Evolutionary conservation across 176 grass and related monocot species (phyloP).

Genomic region (Ampelocalamus luodianensis): DNA sequence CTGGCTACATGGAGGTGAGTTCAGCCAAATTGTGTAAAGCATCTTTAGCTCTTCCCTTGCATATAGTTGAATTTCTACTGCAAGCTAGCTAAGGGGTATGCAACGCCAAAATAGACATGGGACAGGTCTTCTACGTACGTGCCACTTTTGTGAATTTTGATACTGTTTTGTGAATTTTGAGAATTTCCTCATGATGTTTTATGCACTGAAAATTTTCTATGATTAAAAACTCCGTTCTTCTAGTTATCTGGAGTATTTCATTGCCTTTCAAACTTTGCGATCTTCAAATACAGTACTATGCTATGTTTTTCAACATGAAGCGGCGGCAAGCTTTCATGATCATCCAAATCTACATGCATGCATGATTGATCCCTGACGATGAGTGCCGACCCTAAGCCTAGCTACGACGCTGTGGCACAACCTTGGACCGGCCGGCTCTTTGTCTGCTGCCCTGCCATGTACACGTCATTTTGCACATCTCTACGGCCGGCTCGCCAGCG

Average conservation of each 20-base stretch:
- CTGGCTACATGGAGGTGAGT: neutral
- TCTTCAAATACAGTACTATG: neutral
- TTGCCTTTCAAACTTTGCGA: neutral
- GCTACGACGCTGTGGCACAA: neutral
- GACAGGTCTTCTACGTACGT: too few relatives aligned
- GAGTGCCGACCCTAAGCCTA: neutral
- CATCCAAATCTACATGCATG: neutral
- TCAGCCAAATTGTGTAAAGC: neutral
- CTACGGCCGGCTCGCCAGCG: neutral
- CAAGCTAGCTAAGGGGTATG: neutral
- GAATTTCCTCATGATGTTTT: neutral
- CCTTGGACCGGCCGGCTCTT: neutral
- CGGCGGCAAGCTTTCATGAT: neutral
- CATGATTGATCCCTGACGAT: conserved; percentile 6
- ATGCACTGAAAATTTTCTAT: neutral
- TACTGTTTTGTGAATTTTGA: neutral
- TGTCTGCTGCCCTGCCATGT: neutral
- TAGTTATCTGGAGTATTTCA: neutral
- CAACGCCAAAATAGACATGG: neutral
- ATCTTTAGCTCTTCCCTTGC: neutral
- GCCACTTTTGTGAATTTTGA: neutral
- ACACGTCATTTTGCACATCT: conserved; percentile 19
- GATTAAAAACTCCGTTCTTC: neutral
- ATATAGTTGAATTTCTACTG: neutral
- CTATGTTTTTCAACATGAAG: neutral